Base-by-base conservation (phyloP, 2,329 filamentous ascomycete genomes). In the Xylaria sp. region DNA sequence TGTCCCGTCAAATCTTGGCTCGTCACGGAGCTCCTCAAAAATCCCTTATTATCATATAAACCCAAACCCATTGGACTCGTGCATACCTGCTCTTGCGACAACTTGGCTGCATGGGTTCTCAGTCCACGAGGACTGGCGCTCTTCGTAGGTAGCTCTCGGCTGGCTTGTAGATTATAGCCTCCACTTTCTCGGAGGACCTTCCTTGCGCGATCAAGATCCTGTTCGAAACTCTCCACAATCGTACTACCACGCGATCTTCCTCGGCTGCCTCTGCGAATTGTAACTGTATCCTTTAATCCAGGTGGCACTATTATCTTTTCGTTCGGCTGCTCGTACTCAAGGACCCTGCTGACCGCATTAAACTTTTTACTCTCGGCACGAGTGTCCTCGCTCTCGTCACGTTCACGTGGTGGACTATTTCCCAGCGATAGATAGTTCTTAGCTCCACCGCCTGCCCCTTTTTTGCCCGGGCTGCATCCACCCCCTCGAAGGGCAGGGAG, bases 361-460 rank as follows among this genome's bases (percentile, higher is more conserved):
- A 18, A 6, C 33, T 39, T 48, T 39, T 52, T 36, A 20, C 43
- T 62, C 36, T 48, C 51, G 1, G 3, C 55, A 15, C 48, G 20
- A 15, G 10, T 15, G 4, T 31, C n/a, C 41, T 62, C 49, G 20
- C 31, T 15, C 33, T 55, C 58, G 1, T 25, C n/a, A 13, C 48
- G n/a, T 5, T n/a, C 41, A n/a, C 61, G 28, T 7, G 52, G 66
- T 20, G 43, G 52, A 28, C 52, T 63, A 1, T 73, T 78, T n/a
- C 80, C 83, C 1, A 87, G 77, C 68, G 80, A 80, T 49, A 86
- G 80, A 70, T 87, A 88, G 64, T 86, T 83, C 64, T 79, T 80
- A 25, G 78, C 80, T 0, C 84, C 82, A 9, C 79, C 78, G 7
- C 75, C 74, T n/a, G 76, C 71, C 13, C 76, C 75, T 31, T 77